Percentiles rank a stretch among this genome's conserved stretches.
Conservation (phyloP, 2,329 filamentous ascomycete genomes). For the Penicillium polonicum region DNA sequence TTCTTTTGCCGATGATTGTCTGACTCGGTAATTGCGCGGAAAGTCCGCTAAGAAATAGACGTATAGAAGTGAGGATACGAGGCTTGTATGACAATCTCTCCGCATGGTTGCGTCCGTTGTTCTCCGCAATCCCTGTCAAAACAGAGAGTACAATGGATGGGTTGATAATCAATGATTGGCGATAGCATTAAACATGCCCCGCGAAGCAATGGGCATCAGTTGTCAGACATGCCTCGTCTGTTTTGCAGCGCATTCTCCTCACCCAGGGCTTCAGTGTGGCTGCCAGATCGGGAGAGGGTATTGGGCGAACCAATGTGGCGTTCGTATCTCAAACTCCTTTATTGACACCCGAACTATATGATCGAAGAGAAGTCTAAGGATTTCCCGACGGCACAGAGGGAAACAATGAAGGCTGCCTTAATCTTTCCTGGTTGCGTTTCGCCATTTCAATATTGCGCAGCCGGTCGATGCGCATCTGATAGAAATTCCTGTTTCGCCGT, state of each 20-base stretch:
- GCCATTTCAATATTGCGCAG: slow-evolving; percentile 75
- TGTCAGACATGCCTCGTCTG: background rate
- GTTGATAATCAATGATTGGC: background rate
- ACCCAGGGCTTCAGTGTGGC: background rate
- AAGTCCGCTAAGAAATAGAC: background rate
- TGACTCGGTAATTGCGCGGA: background rate
- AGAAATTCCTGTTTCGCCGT: slow-evolving; percentile 65
- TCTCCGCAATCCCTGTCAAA: background rate
- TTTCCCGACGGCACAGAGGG: slow-evolving; percentile 74
- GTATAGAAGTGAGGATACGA: background rate
- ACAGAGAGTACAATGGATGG: background rate
- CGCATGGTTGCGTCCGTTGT: background rate
- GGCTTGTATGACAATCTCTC: background rate
- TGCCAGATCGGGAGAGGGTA: background rate
- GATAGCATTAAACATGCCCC: background rate
- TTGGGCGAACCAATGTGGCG: background rate
- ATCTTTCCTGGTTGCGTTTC: slow-evolving; percentile 75
- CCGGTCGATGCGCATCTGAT: slow-evolving; percentile 77
- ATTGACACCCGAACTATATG: background rate
- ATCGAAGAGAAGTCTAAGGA: slow-evolving; percentile 19
- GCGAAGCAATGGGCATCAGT: background rate
- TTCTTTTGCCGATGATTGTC: background rate
- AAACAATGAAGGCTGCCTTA: slow-evolving; percentile 76
- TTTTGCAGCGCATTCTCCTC: background rate
- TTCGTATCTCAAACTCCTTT: background rate